Evolutionary conservation across 139 green algal species (phyloP), one percentile per base, ranked within the genome.

Genomic region (Picochlorum sp.): DNA sequence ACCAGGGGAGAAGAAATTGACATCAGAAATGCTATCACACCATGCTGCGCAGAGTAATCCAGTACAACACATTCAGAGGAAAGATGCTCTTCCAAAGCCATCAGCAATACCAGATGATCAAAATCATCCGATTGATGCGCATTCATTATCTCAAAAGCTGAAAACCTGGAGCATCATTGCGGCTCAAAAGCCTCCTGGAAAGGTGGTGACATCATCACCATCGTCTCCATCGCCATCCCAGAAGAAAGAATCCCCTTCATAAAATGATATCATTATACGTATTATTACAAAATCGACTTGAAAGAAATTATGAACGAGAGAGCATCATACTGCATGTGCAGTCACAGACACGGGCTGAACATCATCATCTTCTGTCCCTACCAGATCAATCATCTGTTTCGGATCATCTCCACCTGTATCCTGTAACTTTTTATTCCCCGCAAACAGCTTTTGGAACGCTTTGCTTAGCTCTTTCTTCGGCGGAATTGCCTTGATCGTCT

Each of bases 101-200:
- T 26, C 16, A 4, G 7, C 28, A 7, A 21, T 54, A 30, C 28
- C 28, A 30, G 16, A 20, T 54, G 47, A 20, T 54, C 47, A 11
- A 13, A 21, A 54, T 54, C 47, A 20, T 21, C 16, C 16, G 0
- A 20, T 21, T 20, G 47, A 54, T 26, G n/a, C n/a, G 15, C 18
- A 54, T 9, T 21, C 47, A 5, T 54, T 21, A 54, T 54, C 47
- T 21, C n/a, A 21, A 26, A 54, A 21, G 47, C 18, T 54, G 47
- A 54, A 54, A 54, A 54, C 8, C 16, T 54, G 47, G 47, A 54
- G 47, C n/a, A 26, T 54, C 8, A 21, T 54, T 54, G 47, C 34
- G 2, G 34, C 47, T 21, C 47, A 54, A 21, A 20, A 54, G 47
- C 18, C 47, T 54, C 4, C 47, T 9, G n/a, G 47, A 26, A 21